A percentile compares a stretch with the other conserved stretches of the same genome.
Evolutionary conservation across 2,329 filamentous ascomycete genomes (phyloP).

Genomic region (Harringtonia aguacate): DNA sequence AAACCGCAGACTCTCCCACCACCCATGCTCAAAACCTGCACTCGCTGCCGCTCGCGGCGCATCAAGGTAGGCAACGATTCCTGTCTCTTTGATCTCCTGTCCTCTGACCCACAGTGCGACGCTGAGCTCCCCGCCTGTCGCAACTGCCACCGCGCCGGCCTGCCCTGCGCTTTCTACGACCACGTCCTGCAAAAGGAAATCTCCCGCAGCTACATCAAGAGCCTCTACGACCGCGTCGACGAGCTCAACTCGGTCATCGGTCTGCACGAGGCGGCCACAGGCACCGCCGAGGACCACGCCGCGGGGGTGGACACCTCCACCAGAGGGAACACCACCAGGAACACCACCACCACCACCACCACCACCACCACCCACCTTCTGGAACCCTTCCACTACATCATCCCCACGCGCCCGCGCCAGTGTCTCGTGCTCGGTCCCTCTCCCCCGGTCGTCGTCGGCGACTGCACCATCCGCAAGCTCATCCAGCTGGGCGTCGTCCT

Average conservation of each 20-base stretch:
- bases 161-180: constrained; percentile 2
- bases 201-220: constrained; percentile 3
- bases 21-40: constrained; percentile 4
- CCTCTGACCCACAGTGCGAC: neutral
- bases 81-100: neutral
- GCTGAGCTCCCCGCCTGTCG: constrained; percentile 2
- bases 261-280: neutral
- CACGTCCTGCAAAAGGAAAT: constrained; percentile 1
- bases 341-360: no score
- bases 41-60: constrained; percentile 1
- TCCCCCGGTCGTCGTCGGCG: neutral
- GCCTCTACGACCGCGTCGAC: constrained; percentile 1
- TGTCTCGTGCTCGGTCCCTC: neutral
- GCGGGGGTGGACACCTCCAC: no score
- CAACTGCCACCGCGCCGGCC: constrained; percentile 2
- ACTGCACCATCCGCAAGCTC: constrained; percentile 1
- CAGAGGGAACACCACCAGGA: no score
- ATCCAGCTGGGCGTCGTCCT: neutral
- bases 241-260: neutral
- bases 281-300: neutral
- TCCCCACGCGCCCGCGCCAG: constrained; percentile 1
- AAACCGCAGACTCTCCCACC: no score
- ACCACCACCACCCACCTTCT: no score
- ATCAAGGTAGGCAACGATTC: neutral
- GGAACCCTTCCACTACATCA: neutral